phyloP scores from a whole-genome alignment of 345 rosid species.

The Populus tremula region DNA sequence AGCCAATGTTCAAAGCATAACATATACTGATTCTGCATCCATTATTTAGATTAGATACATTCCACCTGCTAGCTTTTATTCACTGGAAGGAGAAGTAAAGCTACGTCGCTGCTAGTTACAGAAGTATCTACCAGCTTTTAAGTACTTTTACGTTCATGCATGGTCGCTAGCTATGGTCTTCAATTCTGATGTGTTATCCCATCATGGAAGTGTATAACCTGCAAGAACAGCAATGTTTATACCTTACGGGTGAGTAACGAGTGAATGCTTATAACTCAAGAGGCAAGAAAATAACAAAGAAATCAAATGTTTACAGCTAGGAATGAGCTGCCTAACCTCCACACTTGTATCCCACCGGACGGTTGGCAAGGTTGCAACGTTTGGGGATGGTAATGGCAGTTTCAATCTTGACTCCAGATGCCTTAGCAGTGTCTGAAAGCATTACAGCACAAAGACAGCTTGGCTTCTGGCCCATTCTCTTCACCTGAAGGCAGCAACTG shows the following conservation, averaged over 20 bases:
- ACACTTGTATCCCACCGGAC: slow-evolving; percentile 49
- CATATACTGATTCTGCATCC: not conserved
- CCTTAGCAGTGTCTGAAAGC: slow-evolving; percentile 41
- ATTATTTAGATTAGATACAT: not conserved
- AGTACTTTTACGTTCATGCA: not conserved
- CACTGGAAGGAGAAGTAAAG: not conserved
- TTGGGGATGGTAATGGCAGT: slow-evolving; percentile 43
- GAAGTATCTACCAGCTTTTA: not conserved
- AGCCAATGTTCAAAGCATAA: not conserved
- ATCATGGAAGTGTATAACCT: slow-evolving; percentile 49
- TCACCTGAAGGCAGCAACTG: slow-evolving; percentile 41
- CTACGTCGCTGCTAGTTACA: not conserved
- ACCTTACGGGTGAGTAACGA: not conserved
- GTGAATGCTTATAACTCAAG: not conserved
- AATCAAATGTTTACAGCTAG: too few species aligned
- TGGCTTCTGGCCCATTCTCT: slow-evolving; percentile 32
- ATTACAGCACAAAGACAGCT: slow-evolving; percentile 40
- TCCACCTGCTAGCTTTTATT: not conserved
- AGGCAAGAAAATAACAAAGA: not conserved
- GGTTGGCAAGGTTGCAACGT: slow-evolving; percentile 42
- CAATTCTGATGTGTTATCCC: not conserved
- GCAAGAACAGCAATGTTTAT: slow-evolving; percentile 20
- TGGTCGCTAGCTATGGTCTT: not conserved
- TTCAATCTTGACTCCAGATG: slow-evolving; percentile 36
- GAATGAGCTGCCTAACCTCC: slow-evolving; percentile 27